Base-by-base conservation (phyloP, 179 eudicot genomes). In the Silene coronaria region DNA sequence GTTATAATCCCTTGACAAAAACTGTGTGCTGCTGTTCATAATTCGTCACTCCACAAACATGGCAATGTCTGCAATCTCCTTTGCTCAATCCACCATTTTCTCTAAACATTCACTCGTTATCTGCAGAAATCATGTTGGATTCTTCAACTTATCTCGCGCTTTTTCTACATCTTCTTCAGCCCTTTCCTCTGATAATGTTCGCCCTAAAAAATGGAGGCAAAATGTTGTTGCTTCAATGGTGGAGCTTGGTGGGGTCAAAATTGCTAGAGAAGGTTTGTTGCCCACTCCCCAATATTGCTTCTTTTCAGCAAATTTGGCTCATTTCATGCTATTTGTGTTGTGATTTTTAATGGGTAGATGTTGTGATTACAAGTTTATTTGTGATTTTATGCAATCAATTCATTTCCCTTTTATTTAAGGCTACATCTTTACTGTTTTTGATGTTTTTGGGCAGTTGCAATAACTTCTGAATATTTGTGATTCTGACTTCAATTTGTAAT, bases 201-300 rank as follows among this genome's bases (percentile, higher is more conserved):
- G 17, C 71, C 80, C 60, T 53, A 79, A 76, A 59, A 81, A 85
- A 81, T 75, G 77, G 84, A 77, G 83, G 71, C 80, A 27, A 57
- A 82, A 85, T 51, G 79, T 71, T 36, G 79, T 85, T 27, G 81
- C 85, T 75, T 85, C 90, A 27, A 78, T 81, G 30, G 82, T 88
- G 65, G 90, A 91, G 70, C 87, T 86, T 53, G 90, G 90, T 17
- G 93, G 93, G 23, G 79, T 87, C 76, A 77, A 85, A 55, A 76
- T 91, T 82, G 27, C 84, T 32, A 89, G 72, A 85, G 82, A 87
- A 24, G 94, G 97, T 91, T 82, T 32, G 61, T 64, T 64, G 5
- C 51, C 30, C 71, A 74, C 46, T 53, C 70, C 73, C 22, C 61
- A 21, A 58, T 61, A 34, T 61, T 32, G 12, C 13, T 46, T 75